Base-by-base conservation (phyloP, 805 yeast genomes). In the Blastobotrys chiropterorum region DNA sequence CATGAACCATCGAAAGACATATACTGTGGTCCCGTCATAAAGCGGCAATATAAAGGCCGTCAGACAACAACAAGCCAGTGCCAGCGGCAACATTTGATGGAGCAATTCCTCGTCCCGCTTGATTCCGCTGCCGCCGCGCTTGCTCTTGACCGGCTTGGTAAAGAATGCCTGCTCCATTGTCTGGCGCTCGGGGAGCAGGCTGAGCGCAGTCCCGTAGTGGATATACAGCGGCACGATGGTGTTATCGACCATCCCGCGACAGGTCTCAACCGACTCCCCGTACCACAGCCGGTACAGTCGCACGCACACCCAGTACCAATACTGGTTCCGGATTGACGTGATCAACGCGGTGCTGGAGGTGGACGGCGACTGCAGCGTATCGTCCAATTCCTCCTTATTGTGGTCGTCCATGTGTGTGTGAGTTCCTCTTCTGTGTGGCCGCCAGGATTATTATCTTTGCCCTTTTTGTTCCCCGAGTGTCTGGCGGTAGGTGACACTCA, bases 21-120 rank as follows among this genome's bases (percentile, higher is more conserved):
- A 22, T 14, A 56, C 48, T 17, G 46, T 21, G 13, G 48, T 40
- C 6, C 62, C 62, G 31, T 58, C 62, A 46, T 58, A 58, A 7
- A 58, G 47, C 2, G 62, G 62, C 8, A 58, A 52, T 38, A 58
- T 57, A 38, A 57, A 58, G 14, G 50, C 62, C 6, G 62, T 58
- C 26, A 58, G 44, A 47, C 57, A 53, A 5, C 59, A 51, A 16
- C 50, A 43, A n/a, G 49, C 48, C 14, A 58, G 47, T n/a, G 62
- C 57, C n/a, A 53, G 30, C 8, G 58, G 58, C 30, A 55, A 22
- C n/a, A 50, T 21, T 38, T 52, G 44, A 16, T 48, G 42, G 22
- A 34, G 26, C 39, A 49, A 22, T 16, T 22, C 47, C 38, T 44
- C 43, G 11, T 40, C 16, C 11, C 17, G 43, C 43, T 40, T 17